phyloP scores from a whole-genome alignment of 2,329 filamentous ascomycete genomes.

The Fusarium concolor region DNA sequence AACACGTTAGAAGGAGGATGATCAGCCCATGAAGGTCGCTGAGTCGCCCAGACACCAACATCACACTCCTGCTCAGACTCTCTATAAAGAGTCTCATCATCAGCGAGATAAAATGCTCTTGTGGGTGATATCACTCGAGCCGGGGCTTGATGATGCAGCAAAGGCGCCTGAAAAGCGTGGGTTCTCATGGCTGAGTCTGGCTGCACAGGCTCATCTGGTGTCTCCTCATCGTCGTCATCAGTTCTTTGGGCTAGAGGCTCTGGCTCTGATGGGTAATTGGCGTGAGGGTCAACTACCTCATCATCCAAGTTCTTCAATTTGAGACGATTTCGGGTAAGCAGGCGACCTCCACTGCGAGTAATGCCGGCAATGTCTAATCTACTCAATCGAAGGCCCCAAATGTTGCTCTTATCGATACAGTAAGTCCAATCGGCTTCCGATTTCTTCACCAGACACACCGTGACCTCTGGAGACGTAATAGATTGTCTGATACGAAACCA shows the following conservation, averaged over 20 bases:
- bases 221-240: not conserved
- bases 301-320: not conserved
- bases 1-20: not conserved
- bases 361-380: no score
- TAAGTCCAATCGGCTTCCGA: slow-evolving; percentile 31
- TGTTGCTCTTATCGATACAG: slow-evolving; percentile 26
- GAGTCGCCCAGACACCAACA: slow-evolving; percentile 13
- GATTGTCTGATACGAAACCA: slow-evolving; percentile 42
- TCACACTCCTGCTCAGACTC: not conserved
- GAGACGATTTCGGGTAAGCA: not conserved
- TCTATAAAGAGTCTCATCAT: no score
- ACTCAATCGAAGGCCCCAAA: slow-evolving; percentile 39
- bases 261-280: not conserved
- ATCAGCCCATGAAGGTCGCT: not conserved
- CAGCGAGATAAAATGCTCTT: not conserved
- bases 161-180: not conserved
- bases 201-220: no score
- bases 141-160: not conserved
- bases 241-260: not conserved
- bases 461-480: slow-evolving; percentile 28
- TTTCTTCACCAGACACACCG: slow-evolving; percentile 15
- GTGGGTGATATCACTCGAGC: not conserved
- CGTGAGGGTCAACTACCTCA: not conserved
- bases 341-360: not conserved
- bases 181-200: not conserved